Evolutionary conservation across 176 grass and related monocot species (phyloP).

Genomic region (Miscanthus lutarioriparius): DNA sequence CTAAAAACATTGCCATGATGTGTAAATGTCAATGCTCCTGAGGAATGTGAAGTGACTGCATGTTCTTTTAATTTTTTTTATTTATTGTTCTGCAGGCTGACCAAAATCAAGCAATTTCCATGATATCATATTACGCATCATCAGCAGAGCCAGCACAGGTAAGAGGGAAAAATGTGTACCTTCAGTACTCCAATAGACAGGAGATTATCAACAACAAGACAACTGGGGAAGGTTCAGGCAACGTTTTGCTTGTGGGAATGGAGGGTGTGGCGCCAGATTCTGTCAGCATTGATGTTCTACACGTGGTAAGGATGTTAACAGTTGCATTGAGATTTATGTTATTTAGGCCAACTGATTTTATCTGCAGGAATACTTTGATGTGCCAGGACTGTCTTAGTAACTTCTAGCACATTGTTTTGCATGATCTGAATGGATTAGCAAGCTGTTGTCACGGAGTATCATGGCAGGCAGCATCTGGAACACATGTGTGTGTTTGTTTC

Average conservation of each 20-base stretch:
- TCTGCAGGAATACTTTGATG: slow-evolving; percentile 55
- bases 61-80: slow-evolving; percentile 5
- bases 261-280: slow-evolving; percentile 87
- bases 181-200: slow-evolving; percentile 95
- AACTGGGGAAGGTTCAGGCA: slow-evolving; percentile 65
- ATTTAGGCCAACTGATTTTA: slow-evolving; percentile 44
- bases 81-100: slow-evolving; percentile 56
- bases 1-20: no score
- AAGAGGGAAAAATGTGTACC: slow-evolving; percentile 94
- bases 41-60: background rate
- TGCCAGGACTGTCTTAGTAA: slow-evolving; percentile 54
- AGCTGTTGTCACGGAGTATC: slow-evolving; percentile 73
- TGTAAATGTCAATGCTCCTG: background rate
- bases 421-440: slow-evolving; percentile 78
- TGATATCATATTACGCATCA: slow-evolving; percentile 91
- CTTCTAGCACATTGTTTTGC: slow-evolving; percentile 57
- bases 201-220: slow-evolving; percentile 88
- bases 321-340: slow-evolving; percentile 29
- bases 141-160: slow-evolving; percentile 90
- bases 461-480: slow-evolving; percentile 81
- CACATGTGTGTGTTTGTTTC: slow-evolving; percentile 89
- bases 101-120: slow-evolving; percentile 84
- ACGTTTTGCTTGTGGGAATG: slow-evolving; percentile 82
- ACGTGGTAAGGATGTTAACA: slow-evolving; percentile 73
- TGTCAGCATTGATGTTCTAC: slow-evolving; percentile 92